Evolutionary conservation across 163 green algal genomes (phyloP).

Genomic region (Coccomyxa subellipsoidea): DNA sequence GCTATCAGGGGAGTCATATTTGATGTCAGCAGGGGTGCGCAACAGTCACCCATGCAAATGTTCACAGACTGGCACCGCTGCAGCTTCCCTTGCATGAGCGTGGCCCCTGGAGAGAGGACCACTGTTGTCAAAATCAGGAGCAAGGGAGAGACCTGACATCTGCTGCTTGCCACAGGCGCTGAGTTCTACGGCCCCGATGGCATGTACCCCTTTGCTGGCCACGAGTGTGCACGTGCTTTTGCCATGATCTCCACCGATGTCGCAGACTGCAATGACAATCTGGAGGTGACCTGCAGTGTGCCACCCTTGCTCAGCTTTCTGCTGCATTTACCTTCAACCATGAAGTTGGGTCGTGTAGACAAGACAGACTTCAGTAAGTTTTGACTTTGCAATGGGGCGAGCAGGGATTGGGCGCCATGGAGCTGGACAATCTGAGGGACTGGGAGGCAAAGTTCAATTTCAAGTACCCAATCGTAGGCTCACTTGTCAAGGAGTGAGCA

Average conservation of each 20-base stretch:
- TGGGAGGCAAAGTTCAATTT: slow-evolving; percentile 60
- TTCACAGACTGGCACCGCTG: background rate
- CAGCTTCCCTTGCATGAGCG: no score
- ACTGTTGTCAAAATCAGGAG: background rate
- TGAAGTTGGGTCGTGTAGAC: background rate
- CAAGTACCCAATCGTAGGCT: slow-evolving; percentile 78
- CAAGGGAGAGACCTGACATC: background rate
- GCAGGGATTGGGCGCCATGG: slow-evolving; percentile 39
- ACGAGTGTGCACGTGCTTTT: slow-evolving; percentile 79
- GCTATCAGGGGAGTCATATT: slow-evolving; percentile 79
- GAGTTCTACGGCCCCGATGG: slow-evolving; percentile 84
- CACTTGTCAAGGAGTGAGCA: slow-evolving; percentile 29
- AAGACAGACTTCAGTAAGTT: background rate
- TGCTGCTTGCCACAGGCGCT: slow-evolving; percentile 24
- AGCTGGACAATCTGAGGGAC: slow-evolving; percentile 72
- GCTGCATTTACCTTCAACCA: background rate
- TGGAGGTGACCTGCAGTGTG: slow-evolving; percentile 44
- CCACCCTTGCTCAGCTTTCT: background rate
- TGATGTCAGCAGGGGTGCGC: slow-evolving; percentile 65
- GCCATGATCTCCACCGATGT: slow-evolving; percentile 79
- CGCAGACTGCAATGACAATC: slow-evolving; percentile 69
- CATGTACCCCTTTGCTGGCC: slow-evolving; percentile 84
- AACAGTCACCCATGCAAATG: background rate
- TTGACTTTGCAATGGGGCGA: background rate
- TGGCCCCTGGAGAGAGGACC: no score